A percentile compares a stretch with the other conserved stretches of the same genome.
Evolutionary conservation across 495 filamentous ascomycete species (phyloP).

Genomic region (Aspergillus heteromorphus): DNA sequence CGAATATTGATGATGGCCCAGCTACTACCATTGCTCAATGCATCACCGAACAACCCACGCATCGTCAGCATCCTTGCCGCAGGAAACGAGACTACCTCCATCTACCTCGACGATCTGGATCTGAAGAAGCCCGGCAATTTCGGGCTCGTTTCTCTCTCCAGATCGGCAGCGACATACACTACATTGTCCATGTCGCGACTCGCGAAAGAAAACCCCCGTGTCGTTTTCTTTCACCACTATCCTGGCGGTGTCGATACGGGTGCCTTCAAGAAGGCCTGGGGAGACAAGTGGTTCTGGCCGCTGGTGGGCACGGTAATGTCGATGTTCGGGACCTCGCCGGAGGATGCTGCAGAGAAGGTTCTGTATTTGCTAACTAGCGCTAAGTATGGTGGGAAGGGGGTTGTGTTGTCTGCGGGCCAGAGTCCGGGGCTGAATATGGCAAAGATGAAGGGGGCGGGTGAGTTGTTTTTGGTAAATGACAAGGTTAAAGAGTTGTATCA

Average conservation of each 20-base stretch:
- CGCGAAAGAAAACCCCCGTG: conserved; percentile 25
- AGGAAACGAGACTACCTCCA: conserved; percentile 19
- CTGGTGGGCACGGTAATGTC: conserved; percentile 18
- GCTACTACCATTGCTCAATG: conserved; percentile 24
- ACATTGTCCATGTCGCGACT: conserved; percentile 18
- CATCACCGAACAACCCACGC: conserved; percentile 18
- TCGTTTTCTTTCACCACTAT: conserved; percentile 32
- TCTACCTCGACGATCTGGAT: conserved; percentile 29
- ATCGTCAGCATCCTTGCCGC: conserved; percentile 29
- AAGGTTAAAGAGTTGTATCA: conserved; percentile 25
- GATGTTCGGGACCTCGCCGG: conserved; percentile 13
- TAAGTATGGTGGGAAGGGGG: conserved; percentile 24
- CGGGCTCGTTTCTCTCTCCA: conserved; percentile 17
- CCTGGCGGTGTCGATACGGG: conserved; percentile 35
- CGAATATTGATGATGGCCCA: conserved; percentile 25
- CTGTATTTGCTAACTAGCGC: conserved; percentile 30
- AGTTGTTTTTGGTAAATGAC: conserved; percentile 29
- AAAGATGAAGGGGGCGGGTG: conserved; percentile 17
- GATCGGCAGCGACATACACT: conserved; percentile 8
- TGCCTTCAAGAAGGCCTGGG: conserved; percentile 22
- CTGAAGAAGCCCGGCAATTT: conserved; percentile 29
- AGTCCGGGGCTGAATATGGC: conserved; percentile 13
- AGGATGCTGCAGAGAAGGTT: conserved; percentile 25
- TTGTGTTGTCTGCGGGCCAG: conserved; percentile 11
- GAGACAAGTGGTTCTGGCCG: conserved; percentile 14